phyloP scores from a whole-genome alignment of 2,329 filamentous ascomycete genomes.

The Apiospora pterosperma region DNA sequence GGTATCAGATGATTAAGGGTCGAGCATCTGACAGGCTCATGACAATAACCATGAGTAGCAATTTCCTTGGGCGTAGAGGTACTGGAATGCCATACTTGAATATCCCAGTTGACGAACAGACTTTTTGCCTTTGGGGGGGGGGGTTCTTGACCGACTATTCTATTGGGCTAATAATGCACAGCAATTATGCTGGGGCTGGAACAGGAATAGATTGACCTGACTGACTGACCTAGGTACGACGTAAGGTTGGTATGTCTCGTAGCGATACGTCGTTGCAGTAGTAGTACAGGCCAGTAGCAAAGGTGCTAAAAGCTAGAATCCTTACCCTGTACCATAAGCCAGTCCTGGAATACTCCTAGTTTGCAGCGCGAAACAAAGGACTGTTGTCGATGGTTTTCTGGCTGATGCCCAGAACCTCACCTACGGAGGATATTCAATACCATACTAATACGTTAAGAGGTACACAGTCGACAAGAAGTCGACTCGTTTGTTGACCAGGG shows the following conservation, averaged over 20 bases:
- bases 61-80: neutral
- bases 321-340: neutral
- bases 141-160: conserved; percentile 1
- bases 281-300: neutral
- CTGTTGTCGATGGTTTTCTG: neutral
- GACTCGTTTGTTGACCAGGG: neutral
- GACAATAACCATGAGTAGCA: neutral
- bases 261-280: neutral
- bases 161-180: neutral
- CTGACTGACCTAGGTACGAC: too few species aligned
- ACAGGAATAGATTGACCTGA: neutral
- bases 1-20: neutral
- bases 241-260: too few species aligned
- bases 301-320: neutral
- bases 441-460: neutral
- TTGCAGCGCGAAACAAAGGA: neutral
- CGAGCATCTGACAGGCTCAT: neutral
- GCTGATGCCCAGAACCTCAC: neutral
- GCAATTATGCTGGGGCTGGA: neutral
- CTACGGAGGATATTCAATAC: neutral
- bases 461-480: neutral
- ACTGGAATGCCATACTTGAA: neutral
- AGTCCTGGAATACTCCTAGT: neutral
- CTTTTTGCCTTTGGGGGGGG: too few species aligned
- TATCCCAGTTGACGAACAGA: neutral